Base-by-base conservation (phyloP, 441 rosid genomes). In the Flueggea neowawraea region DNA sequence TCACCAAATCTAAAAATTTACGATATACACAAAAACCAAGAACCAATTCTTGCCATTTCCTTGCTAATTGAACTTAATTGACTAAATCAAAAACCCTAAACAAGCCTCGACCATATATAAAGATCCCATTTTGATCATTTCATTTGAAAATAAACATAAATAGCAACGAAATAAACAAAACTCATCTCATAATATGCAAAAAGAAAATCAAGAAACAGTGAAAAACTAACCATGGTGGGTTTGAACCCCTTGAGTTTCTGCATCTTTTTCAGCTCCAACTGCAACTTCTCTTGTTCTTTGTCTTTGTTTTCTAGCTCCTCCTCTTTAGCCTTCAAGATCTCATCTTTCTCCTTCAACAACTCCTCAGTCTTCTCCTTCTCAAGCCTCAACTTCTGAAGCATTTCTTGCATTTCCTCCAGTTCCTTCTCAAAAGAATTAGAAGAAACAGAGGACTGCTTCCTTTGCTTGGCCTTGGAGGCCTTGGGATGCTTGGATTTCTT, bases 171-270 rank as follows among this genome's bases (percentile, higher is more conserved):
- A 50, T 12, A 45, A 43, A 12, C 5, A 31, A 4, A 14, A 45
- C 4, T 12, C 50, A 10, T 47, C 50, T 22, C 45, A 6, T 43
- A 6, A 1, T 43, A 43, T 43, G 45, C 8, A 43, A 54, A n/a
- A 28, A 22, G 48, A 39, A 13, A n/a, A 4, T 12, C 8, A 22
- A 39, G 14, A 17, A 59, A 53, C 11, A 10, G 10, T 11, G 13
- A 59, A 22, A 14, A 72, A 65, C 57, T 17, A 59, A 93, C 97
- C 95, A 87, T 69, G 41, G 63, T 84, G 60, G 95, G 98, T 63
- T 84, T 94, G 52, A 90, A 89, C 64, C 89, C 96, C 85, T 87
- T 93, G 71, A 85, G 60, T 64, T 87, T 90, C 83, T 93, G 95
- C 55, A 93, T 71, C 58, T 90, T 93, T 80, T 87, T 90, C 62